Percentiles rank a stretch among this genome's conserved stretches.
Conservation (phyloP, 2,329 filamentous ascomycete species). For the Shiraia bambusicola region DNA sequence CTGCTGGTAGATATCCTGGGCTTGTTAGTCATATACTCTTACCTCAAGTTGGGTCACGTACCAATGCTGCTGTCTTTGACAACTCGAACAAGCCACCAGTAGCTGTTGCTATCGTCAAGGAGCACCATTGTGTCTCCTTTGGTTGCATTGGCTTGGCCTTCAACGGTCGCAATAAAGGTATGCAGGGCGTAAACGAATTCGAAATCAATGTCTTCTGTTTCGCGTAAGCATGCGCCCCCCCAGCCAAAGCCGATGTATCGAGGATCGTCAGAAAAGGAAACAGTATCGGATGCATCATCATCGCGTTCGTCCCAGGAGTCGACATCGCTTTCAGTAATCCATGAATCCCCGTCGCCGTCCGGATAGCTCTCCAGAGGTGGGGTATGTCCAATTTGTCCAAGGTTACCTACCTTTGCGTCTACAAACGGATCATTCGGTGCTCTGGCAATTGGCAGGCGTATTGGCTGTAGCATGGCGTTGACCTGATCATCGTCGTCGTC, state of each 20-base stretch:
- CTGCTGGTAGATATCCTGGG: slow-evolving; percentile 93
- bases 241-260: slow-evolving; percentile 71
- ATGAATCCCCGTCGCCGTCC: slow-evolving; percentile 26
- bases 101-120: slow-evolving; percentile 97
- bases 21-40: slow-evolving; percentile 2
- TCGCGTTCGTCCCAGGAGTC: slow-evolving; percentile 40
- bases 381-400: slow-evolving; percentile 12
- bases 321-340: slow-evolving; percentile 44
- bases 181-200: slow-evolving; percentile 98
- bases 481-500: slow-evolving; percentile 44
- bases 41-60: slow-evolving; percentile 39
- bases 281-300: slow-evolving; percentile 63
- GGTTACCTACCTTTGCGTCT: slow-evolving; percentile 2
- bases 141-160: slow-evolving; percentile 96
- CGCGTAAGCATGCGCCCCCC: slow-evolving; percentile 83
- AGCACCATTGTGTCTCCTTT: slow-evolving; percentile 99
- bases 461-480: slow-evolving; percentile 45
- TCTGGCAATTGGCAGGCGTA: slow-evolving; percentile 42
- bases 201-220: slow-evolving; percentile 98
- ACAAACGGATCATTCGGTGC: slow-evolving; percentile 17
- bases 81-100: slow-evolving; percentile 98
- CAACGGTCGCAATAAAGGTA: slow-evolving; percentile 95
- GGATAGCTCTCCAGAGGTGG: slow-evolving; percentile 6
- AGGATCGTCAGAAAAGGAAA: slow-evolving; percentile 58
- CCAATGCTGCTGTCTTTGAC: slow-evolving; percentile 97